A percentile compares a stretch with the other conserved stretches of the same genome.
Conservation (phyloP, 148 eudicot genomes). For the Suaeda aralocaspica region DNA sequence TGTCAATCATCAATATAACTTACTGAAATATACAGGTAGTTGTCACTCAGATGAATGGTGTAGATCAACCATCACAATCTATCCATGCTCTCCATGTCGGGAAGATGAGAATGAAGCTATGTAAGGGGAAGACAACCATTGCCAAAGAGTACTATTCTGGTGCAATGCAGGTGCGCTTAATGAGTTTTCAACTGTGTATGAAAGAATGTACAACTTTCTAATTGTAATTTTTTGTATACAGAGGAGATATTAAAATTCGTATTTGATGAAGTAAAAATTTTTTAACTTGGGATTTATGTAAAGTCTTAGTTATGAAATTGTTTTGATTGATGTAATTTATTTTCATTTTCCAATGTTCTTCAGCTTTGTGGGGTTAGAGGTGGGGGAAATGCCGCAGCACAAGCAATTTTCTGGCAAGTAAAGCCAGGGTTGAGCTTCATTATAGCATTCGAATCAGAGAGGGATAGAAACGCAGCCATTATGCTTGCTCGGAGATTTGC, state of each 20-base stretch:
- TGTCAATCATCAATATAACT: neutral
- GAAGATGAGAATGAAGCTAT: conserved; percentile 96
- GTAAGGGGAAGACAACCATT: conserved; percentile 75
- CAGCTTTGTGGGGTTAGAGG: conserved; percentile 97
- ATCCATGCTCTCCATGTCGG: conserved; percentile 87
- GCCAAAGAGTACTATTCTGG: conserved; percentile 87
- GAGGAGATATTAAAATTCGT: neutral
- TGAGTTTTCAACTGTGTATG: neutral
- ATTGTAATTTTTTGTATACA: neutral
- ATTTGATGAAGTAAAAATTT: neutral
- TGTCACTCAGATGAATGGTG: conserved; percentile 81
- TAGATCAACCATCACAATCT: conserved; percentile 62
- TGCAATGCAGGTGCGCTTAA: conserved; percentile 73
- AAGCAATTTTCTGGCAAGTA: conserved; percentile 85
- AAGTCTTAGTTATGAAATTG: too few species aligned
- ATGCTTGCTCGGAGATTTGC: conserved; percentile 95
- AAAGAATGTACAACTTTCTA: neutral
- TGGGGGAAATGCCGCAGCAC: conserved; percentile 97
- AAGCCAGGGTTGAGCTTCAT: conserved; percentile 68
- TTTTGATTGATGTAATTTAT: neutral
- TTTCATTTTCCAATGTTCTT: conserved; percentile 5
- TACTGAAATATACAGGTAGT: conserved; percentile 57
- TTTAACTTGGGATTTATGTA: neutral
- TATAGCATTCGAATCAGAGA: conserved; percentile 77
- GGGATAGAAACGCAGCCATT: conserved; percentile 95